These are phyloP conservation scores for Plectosphaerella cucumerina DNA, from an alignment of 2,329 filamentous ascomycete genomes.

Conservation along the genomic window DNA sequence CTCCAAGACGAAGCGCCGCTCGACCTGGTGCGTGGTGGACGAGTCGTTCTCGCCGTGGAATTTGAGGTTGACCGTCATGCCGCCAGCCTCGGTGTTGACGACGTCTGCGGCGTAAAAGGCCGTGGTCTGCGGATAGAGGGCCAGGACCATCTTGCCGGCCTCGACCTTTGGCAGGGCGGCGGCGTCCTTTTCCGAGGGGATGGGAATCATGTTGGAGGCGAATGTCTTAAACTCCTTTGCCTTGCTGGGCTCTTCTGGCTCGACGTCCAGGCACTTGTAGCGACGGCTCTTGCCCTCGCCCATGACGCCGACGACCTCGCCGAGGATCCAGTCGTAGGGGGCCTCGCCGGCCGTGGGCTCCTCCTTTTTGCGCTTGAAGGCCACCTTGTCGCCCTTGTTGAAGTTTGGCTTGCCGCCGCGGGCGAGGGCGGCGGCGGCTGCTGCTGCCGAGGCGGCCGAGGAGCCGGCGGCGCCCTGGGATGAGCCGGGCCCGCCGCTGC, in stretches of 20 bases:
- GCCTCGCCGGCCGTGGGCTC: conserved; percentile 38
- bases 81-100: conserved; percentile 58
- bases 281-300: conserved; percentile 74
- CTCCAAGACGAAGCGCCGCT: conserved; percentile 72
- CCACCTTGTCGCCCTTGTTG: conserved; percentile 59
- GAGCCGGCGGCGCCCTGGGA: conserved; percentile 7
- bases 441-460: conserved; percentile 10
- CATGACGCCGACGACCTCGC: conserved; percentile 69
- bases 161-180: conserved; percentile 56
- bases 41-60: conserved; percentile 77
- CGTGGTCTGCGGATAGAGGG: conserved; percentile 77
- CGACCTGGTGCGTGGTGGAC: conserved; percentile 71
- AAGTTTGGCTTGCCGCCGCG: conserved; percentile 47
- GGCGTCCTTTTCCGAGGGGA: conserved; percentile 51
- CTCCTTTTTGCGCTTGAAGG: conserved; percentile 57
- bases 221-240: conserved; percentile 67
- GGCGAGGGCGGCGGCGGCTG: conserved; percentile 11
- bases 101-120: conserved; percentile 85
- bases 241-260: conserved; percentile 66
- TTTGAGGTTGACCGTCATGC: conserved; percentile 57
- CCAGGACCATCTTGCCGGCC: conserved; percentile 67
- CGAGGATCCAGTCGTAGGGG: conserved; percentile 65
- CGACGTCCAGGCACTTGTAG: conserved; percentile 77
- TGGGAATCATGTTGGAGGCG: conserved; percentile 72
- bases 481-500: conserved; percentile 27